Evolutionary conservation across 177 flowering plant genomes (phyloP), one percentile per base, ranked within the genome.

Genomic region (Vitis hybrid): DNA sequence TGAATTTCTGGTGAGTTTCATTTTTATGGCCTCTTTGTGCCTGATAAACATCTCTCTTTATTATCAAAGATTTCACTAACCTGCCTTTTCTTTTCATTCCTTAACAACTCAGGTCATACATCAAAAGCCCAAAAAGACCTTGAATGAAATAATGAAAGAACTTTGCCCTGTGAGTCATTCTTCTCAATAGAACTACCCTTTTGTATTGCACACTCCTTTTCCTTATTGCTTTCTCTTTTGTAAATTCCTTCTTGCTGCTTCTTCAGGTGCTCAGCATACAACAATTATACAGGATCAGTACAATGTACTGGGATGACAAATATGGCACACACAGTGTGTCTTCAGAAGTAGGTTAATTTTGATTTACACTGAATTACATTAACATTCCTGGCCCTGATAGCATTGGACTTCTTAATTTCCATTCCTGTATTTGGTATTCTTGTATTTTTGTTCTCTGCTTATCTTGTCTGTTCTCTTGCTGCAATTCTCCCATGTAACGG

Each of bases 181-280:
- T 58, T 64, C 59, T 62, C 53, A 26, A 62, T 22, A 19, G 48
- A 26, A 26, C 29, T 26, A 26, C 29, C 29, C 29, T 26, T 26
- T 26, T 26, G 29, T 26, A 26, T 26, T 0, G 29, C 29, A 3
- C 29, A 26, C 29, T 16, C 18, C 49, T 52, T 10, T 33, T 19
- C 33, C 62, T 49, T 49, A 61, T 45, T 64, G 57, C 51, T 11
- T 22, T 60, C 20, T 8, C 55, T 51, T 62, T 57, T 56, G 19
- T 18, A 45, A 11, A 7, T 11, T 51, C 11, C 12, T 56, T n/a
- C 7, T 33, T 60, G 45, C 29, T 63, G 26, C 45, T 61, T 55
- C 55, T 75, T 69, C 89, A 92, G 97, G 90, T 86, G 31, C 93
- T 92, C 29, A 92, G 95, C 86, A 86, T 92, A 62, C 95, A 89